These are phyloP conservation scores for Cutaneotrichosporon spelunceum DNA, from an alignment of 1,284 basidiomycete species.

Conservation along the genomic window DNA sequence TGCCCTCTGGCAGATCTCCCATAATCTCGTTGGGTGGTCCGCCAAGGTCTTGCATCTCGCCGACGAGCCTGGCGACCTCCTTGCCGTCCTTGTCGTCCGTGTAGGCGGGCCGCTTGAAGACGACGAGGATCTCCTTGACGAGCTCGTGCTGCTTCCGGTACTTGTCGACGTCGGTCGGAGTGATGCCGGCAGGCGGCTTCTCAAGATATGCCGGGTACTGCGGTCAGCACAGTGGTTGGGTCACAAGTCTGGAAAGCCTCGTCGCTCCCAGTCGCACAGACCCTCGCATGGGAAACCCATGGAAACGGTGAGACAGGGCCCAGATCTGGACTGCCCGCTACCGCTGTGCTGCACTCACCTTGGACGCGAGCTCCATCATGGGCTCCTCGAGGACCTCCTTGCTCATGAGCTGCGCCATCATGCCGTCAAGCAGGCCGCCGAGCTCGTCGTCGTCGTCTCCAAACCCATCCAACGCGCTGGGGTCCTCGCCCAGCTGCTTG, in stretches of 20 bases:
- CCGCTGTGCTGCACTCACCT: too few relatives aligned
- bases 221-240: not conserved
- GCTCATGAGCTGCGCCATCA: constrained; percentile 93
- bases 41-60: constrained; percentile 59
- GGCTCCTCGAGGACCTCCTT: constrained; percentile 92
- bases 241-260: too few relatives aligned
- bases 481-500: constrained; percentile 52
- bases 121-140: constrained; percentile 65
- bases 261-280: not conserved
- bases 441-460: constrained; percentile 62
- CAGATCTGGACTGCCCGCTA: too few relatives aligned
- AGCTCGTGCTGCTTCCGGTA: constrained; percentile 67
- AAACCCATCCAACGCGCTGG: constrained; percentile 54
- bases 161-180: constrained; percentile 63
- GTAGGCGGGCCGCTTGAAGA: constrained; percentile 69
- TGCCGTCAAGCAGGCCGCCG: constrained; percentile 73
- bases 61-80: constrained; percentile 33
- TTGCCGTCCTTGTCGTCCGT: constrained; percentile 60
- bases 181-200: constrained; percentile 57
- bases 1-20: constrained; percentile 81
- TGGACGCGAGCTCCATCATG: constrained; percentile 78
- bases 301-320: not conserved
- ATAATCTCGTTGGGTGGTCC: constrained; percentile 86
- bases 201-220: constrained; percentile 80
- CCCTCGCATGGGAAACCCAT: not conserved